Base-by-base conservation (phyloP, 2,329 filamentous ascomycete genomes). In the Neocatenulostroma microsporum region DNA sequence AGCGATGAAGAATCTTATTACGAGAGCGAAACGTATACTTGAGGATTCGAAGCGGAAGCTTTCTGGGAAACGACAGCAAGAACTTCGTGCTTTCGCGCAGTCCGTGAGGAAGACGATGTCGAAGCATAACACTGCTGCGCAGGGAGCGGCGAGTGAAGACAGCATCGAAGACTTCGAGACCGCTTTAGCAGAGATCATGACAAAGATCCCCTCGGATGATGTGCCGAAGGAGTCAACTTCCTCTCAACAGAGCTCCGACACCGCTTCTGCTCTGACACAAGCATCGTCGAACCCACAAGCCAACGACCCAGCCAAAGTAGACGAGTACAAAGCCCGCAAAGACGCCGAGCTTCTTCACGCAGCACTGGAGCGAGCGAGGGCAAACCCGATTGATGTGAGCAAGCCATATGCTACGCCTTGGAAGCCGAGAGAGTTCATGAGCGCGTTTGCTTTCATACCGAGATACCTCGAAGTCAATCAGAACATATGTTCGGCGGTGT, bases 391-490 rank as follows among this genome's bases (percentile, higher is more conserved):
- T 41, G 85, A 95, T 62, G 61, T 65, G 18, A 66, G 62, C 39
- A 94, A 94, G 64, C 85, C 91, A 3, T 98, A 98, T 59, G 74
- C 74, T 4, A 95, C 88, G 2, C 91, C 91, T 10, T 98, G 91
- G 91, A 67, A 73, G 47, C 91, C 91, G 10, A 74, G 87, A 38
- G 74, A 82, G 35, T 96, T 76, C 63, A 93, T 98, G 84, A 73
- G 76, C 34, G 80, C 88, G 1, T 98, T 98, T 63, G 87, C 88
- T 17, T 95, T 94, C 63, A 87, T 98, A 49, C 91, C 91, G 9
- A 72, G 84, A 36, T 98, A 96, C 62, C 76, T 98, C 42, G 93
- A 98, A 67, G 91, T 98, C 51, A 95, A 96, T 70, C 91, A 94
- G 62, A 93, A 88, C 56, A 83, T 96, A 53, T 98, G 91, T 64